Conservation (phyloP, 2,329 filamentous ascomycete genomes). For the Clarireedia homoeocarpa region DNA sequence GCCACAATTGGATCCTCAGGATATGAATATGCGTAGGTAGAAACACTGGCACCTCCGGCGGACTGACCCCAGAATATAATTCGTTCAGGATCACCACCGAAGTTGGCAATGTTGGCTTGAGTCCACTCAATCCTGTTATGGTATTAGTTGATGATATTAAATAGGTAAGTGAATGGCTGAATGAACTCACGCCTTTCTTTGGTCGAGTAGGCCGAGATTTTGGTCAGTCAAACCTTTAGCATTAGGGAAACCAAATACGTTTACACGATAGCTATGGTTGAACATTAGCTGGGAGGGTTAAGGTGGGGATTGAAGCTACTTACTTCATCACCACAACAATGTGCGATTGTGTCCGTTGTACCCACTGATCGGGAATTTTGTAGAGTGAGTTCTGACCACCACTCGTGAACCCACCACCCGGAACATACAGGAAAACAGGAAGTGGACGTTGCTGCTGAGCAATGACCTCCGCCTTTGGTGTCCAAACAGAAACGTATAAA, state of each 20-base stretch:
- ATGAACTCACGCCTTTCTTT: slow-evolving; percentile 36
- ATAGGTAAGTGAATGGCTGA: too few species aligned
- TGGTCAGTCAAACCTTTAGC: slow-evolving; percentile 9
- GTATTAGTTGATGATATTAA: too few species aligned
- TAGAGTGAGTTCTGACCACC: not conserved
- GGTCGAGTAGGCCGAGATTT: slow-evolving; percentile 56
- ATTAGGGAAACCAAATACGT: slow-evolving; percentile 31
- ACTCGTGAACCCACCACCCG: slow-evolving; percentile 34
- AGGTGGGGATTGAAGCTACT: too few species aligned
- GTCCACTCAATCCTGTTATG: slow-evolving; percentile 44
- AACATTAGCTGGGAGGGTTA: too few species aligned
- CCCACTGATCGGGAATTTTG: not conserved
- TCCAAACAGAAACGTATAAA: not conserved
- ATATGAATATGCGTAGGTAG: slow-evolving; percentile 29
- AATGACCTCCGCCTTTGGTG: not conserved
- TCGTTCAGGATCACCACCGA: slow-evolving; percentile 48
- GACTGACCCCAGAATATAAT: slow-evolving; percentile 48
- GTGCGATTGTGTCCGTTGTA: not conserved
- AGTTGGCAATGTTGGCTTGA: slow-evolving; percentile 45
- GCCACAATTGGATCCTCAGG: slow-evolving; percentile 22
- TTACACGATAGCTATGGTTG: slow-evolving; percentile 23
- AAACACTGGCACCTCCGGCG: slow-evolving; percentile 42
- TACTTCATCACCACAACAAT: slow-evolving; percentile 2
- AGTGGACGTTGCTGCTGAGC: not conserved
- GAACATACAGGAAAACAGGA: slow-evolving; percentile 37